Percentiles rank a stretch among this genome's conserved stretches.
Evolutionary conservation across 2,329 filamentous ascomycete genomes (phyloP).

Genomic region (Ploettnerulaceae sp.): DNA sequence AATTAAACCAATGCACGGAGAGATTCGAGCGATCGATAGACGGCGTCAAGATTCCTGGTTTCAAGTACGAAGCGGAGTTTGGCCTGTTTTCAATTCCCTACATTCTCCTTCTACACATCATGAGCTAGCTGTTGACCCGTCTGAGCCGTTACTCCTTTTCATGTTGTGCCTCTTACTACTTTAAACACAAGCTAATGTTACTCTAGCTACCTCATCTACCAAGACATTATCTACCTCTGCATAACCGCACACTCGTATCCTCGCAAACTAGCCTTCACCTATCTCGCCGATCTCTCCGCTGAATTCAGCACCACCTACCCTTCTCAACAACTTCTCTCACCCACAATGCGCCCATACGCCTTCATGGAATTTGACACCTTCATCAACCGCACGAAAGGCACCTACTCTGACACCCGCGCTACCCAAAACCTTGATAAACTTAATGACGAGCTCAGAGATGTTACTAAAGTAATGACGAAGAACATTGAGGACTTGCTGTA

Average conservation of each 20-base stretch:
- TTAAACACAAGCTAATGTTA: background rate
- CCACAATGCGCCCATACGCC: conserved; percentile 80
- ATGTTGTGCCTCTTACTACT: no score
- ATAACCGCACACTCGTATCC: conserved; percentile 93
- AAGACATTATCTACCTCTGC: conserved; percentile 83
- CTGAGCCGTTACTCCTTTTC: no score
- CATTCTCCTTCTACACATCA: no score
- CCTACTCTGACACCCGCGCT: conserved; percentile 88
- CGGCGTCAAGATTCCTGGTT: no score
- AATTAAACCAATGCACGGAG: no score
- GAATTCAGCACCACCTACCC: conserved; percentile 90
- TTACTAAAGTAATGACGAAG: conserved; percentile 99
- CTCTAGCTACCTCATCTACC: conserved; percentile 73
- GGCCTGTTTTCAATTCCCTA: no score
- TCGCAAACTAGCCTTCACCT: conserved; percentile 96
- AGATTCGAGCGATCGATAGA: no score
- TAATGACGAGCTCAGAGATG: conserved; percentile 94
- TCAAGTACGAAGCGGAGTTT: no score
- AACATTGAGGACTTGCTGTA: conserved; percentile 98
- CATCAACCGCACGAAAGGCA: conserved; percentile 86
- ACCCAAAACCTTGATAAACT: conserved; percentile 90
- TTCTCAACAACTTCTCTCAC: conserved; percentile 64
- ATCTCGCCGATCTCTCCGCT: conserved; percentile 83
- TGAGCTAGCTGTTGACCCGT: no score
- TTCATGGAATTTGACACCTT: conserved; percentile 99